Percentiles rank a stretch among this genome's conserved stretches.
These are phyloP conservation scores for Zhuliangozyma blackwelliae DNA, from an alignment of 1,139 yeast species.

Conservation along the genomic window DNA sequence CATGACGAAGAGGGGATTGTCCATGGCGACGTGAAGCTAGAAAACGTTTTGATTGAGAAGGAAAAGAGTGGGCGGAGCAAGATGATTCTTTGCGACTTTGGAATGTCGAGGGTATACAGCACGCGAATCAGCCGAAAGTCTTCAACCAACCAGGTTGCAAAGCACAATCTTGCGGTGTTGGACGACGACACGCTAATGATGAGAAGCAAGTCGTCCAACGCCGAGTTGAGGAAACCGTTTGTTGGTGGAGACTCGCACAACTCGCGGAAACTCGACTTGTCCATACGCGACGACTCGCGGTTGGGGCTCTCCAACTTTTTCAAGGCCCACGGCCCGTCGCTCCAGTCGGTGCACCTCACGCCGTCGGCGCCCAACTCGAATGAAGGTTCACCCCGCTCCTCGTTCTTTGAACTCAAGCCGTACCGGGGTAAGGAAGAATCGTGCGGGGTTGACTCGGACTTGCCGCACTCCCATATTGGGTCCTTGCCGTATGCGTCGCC, in stretches of 20 bases:
- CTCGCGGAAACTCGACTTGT: slow-evolving; percentile 14
- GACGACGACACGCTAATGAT: slow-evolving; percentile 20
- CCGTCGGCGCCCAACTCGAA: slow-evolving; percentile 20
- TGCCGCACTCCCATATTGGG: slow-evolving; percentile 73
- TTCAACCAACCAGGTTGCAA: slow-evolving; percentile 13
- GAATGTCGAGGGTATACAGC: slow-evolving; percentile 55
- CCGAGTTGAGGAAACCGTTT: slow-evolving; percentile 33
- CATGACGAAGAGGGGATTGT: slow-evolving; percentile 65
- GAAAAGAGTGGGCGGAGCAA: slow-evolving; percentile 18
- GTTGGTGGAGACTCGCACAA: slow-evolving; percentile 29
- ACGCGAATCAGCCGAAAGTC: slow-evolving; percentile 25
- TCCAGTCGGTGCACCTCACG: slow-evolving; percentile 32
- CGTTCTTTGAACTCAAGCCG: slow-evolving; percentile 2
- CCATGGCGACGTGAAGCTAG: slow-evolving; percentile 88
- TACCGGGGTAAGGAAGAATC: slow-evolving; percentile 1
- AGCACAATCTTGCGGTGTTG: slow-evolving; percentile 1
- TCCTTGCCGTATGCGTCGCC: slow-evolving; percentile 93
- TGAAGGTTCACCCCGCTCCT: slow-evolving; percentile 4
- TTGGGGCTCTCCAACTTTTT: slow-evolving; percentile 27
- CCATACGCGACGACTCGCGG: slow-evolving; percentile 28
- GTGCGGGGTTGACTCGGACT: slow-evolving; percentile 26
- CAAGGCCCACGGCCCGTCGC: slow-evolving; percentile 32
- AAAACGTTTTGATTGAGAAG: slow-evolving; percentile 65
- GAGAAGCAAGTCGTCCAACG: slow-evolving; percentile 46
- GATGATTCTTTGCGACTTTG: slow-evolving; percentile 77